Conservation (phyloP, 2,329 filamentous ascomycete genomes). For the Microsporum ferrugineum region DNA sequence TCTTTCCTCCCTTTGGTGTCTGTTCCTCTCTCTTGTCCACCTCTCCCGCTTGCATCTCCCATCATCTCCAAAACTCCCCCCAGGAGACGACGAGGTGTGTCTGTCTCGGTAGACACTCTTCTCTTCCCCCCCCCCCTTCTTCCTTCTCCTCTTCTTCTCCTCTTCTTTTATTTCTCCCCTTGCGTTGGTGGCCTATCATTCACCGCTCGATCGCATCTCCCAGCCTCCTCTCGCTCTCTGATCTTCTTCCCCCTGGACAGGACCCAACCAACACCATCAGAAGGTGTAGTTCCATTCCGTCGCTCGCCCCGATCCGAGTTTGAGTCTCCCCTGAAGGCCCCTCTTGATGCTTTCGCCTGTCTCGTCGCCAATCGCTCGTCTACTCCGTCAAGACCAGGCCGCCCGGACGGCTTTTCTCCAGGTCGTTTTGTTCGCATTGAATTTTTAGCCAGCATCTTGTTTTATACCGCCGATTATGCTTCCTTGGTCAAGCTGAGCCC, state of each 20-base stretch:
- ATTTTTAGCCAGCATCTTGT: background rate
- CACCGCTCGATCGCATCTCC: conserved; percentile 2
- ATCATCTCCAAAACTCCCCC: background rate
- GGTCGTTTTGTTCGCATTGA: background rate
- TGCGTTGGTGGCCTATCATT: conserved; percentile 1
- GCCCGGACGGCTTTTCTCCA: conserved; percentile 9
- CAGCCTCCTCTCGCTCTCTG: background rate
- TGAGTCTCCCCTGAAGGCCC: background rate
- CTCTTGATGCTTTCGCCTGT: conserved; percentile 1
- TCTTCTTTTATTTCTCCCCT: background rate
- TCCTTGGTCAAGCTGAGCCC: conserved; percentile 9
- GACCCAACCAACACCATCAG: background rate
- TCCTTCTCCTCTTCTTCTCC: background rate
- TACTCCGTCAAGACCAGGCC: conserved; percentile 8
- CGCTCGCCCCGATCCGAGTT: background rate
- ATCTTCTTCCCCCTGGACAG: background rate
- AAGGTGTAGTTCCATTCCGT: background rate
- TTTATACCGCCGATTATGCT: conserved; percentile 13
- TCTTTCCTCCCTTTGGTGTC: background rate
- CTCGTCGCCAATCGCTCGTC: conserved; percentile 2
- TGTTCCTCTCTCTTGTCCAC: background rate
- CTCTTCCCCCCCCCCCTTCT: background rate
- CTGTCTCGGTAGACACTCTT: conserved; percentile 2
- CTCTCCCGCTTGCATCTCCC: background rate
- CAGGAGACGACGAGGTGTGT: conserved; percentile 2